These are phyloP conservation scores for Jacaranda mimosifolia DNA, from an alignment of 257 asterid species.

Conservation along the genomic window DNA sequence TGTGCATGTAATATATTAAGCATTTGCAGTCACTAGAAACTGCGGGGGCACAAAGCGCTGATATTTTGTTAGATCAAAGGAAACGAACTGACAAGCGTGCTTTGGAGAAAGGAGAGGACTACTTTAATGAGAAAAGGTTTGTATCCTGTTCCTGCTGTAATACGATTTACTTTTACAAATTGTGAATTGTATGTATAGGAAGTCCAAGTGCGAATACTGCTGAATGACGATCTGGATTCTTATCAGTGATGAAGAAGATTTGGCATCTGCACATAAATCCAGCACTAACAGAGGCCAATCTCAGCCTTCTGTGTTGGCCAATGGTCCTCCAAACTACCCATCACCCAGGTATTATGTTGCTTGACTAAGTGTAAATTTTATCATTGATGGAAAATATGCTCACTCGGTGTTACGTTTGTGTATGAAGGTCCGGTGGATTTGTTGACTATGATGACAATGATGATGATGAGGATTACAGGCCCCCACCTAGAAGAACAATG, in stretches of 20 bases:
- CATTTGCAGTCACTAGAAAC: slow-evolving; percentile 74
- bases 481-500: slow-evolving; percentile 72
- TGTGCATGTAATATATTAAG: slow-evolving; percentile 28
- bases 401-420: slow-evolving; percentile 22
- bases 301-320: slow-evolving; percentile 60
- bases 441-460: slow-evolving; percentile 98
- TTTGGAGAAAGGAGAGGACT: slow-evolving; percentile 92
- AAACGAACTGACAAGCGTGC: slow-evolving; percentile 91
- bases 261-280: slow-evolving; percentile 70
- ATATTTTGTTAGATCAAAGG: slow-evolving; percentile 65
- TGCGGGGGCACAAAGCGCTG: slow-evolving; percentile 56
- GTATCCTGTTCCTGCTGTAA: slow-evolving; percentile 24
- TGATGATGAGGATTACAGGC: slow-evolving; percentile 91
- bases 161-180: background rate
- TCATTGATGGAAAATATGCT: slow-evolving; percentile 7
- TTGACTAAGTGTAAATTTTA: background rate
- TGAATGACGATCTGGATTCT: slow-evolving; percentile 5
- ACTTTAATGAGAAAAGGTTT: slow-evolving; percentile 94
- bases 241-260: slow-evolving; percentile 95
- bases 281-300: slow-evolving; percentile 52
- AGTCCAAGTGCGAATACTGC: background rate
- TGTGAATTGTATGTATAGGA: background rate
- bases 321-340: slow-evolving; percentile 58
- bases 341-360: slow-evolving; percentile 60
- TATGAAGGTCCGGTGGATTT: slow-evolving; percentile 83